Conservation (phyloP, 495 filamentous ascomycete genomes). For the Copromyces sp. region DNA sequence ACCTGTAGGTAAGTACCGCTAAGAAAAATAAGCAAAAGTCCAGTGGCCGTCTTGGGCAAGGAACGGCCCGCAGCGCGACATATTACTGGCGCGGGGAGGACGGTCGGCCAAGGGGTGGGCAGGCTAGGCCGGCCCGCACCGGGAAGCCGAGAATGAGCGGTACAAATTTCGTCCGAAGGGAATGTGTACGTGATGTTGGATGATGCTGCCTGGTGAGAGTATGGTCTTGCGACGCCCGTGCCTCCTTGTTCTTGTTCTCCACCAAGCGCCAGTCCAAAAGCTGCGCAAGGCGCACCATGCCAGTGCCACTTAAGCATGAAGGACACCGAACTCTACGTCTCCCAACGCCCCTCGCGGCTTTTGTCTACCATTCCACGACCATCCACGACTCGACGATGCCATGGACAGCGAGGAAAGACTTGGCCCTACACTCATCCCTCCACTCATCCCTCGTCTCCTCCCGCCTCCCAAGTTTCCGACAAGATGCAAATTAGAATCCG, state of each 20-base stretch:
- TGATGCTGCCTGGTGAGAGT: neutral
- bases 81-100: neutral
- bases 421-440: neutral
- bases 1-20: neutral
- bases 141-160: neutral
- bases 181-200: neutral
- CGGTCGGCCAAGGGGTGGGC: neutral
- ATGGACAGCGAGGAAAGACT: neutral
- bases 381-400: neutral
- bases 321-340: neutral
- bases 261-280: neutral
- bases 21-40: neutral
- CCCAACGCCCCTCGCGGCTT: neutral
- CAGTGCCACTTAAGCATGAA: neutral
- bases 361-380: neutral
- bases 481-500: neutral
- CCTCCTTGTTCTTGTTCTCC: neutral
- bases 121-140: neutral
- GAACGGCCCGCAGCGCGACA: neutral
- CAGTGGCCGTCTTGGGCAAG: neutral
- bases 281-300: neutral
- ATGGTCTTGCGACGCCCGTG: neutral
- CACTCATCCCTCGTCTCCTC: neutral
- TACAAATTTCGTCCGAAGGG: neutral
- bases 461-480: neutral